Base-by-base conservation (phyloP, 1,284 basidiomycete species). In the Trichosporon faecale region DNA sequence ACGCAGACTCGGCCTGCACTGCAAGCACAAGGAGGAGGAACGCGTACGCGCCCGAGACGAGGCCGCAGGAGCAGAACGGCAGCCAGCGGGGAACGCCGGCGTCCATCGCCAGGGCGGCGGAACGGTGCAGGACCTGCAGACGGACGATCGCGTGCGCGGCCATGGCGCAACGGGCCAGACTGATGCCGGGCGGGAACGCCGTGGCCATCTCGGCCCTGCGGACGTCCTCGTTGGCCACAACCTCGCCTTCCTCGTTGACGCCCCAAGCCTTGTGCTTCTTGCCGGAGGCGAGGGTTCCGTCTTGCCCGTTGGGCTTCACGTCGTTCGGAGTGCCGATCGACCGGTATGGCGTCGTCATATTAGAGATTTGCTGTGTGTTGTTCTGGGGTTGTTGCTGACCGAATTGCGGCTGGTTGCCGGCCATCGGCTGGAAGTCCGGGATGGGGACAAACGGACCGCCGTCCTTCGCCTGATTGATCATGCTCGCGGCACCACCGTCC, bases 11-110 rank as follows among this genome's bases (percentile, higher is more conserved):
- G 0, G 83, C 80, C 70, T 85, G 83, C 2, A 83, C 79, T 0
- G 84, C 83, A 9, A 84, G 75, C 9, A 82, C 80, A 3, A 85
- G 74, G 2, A 85, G 76, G 16, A 84, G 71, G 77, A 84, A 84
- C 0, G 83, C 78, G 70, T 82, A 84, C 3, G 80, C 81, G 8
- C 79, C 79, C 3, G 81, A 79, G 31, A 84, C 79, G 9, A 85
- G 76, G 29, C 82, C 84, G 66, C 84, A 85, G 2, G 82, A 78
- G 73, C 84, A 85, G 76, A 84, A 84, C 1, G 83, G 83, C 29
- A 83, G 72, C 82, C 82, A 83, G 72, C 79, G 80, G 55, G 82
- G 83, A 16, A 77, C 78, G 65, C 35, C 52, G 44, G 77, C 79
- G 72, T 78, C 79, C 72, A 83, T 70, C 8, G 83, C 82, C 29